Evolutionary conservation across 2,329 filamentous ascomycete species (phyloP).

Genomic region (Leptographium lundbergii): DNA sequence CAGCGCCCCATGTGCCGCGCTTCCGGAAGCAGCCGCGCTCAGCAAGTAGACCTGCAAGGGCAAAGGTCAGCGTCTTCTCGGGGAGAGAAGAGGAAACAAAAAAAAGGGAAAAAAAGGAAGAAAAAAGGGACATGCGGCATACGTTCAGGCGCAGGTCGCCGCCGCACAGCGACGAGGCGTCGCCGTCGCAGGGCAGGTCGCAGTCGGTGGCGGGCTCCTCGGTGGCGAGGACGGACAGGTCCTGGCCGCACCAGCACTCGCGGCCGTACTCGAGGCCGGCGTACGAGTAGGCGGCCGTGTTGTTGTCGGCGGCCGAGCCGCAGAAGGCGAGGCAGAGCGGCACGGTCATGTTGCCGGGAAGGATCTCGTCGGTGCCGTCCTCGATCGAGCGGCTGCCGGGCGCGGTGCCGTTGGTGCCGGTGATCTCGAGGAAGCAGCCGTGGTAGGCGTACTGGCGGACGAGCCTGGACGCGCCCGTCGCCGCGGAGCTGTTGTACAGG

Average conservation of each 20-base stretch:
- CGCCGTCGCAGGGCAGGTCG: slow-evolving; percentile 39
- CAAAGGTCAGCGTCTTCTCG: background rate
- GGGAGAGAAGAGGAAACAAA: background rate
- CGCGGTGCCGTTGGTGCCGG: slow-evolving; percentile 26
- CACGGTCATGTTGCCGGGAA: slow-evolving; percentile 36
- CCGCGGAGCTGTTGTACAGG: slow-evolving; percentile 22
- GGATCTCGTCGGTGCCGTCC: slow-evolving; percentile 26
- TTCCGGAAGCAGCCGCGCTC: background rate
- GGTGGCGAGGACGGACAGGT: slow-evolving; percentile 31
- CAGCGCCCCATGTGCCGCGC: background rate
- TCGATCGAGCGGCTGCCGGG: slow-evolving; percentile 29
- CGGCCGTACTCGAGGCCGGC: slow-evolving; percentile 41
- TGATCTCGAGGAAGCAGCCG: slow-evolving; percentile 49
- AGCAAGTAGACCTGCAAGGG: slow-evolving; percentile 10
- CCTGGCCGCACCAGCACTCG: slow-evolving; percentile 47
- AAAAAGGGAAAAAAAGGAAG: background rate
- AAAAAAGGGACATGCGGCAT: background rate
- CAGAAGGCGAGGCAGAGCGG: slow-evolving; percentile 39
- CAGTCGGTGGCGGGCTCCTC: slow-evolving; percentile 35
- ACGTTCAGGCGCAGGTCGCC: slow-evolving; percentile 36
- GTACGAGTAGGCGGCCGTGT: slow-evolving; percentile 28
- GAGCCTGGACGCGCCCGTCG: slow-evolving; percentile 40
- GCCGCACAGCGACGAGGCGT: slow-evolving; percentile 38
- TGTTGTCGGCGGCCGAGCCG: slow-evolving; percentile 16
- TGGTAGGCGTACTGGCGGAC: slow-evolving; percentile 39